A percentile compares a stretch with the other conserved stretches of the same genome.
Evolutionary conservation across 495 filamentous ascomycete genomes (phyloP).

Genomic region (Talaromyces wortmannii): DNA sequence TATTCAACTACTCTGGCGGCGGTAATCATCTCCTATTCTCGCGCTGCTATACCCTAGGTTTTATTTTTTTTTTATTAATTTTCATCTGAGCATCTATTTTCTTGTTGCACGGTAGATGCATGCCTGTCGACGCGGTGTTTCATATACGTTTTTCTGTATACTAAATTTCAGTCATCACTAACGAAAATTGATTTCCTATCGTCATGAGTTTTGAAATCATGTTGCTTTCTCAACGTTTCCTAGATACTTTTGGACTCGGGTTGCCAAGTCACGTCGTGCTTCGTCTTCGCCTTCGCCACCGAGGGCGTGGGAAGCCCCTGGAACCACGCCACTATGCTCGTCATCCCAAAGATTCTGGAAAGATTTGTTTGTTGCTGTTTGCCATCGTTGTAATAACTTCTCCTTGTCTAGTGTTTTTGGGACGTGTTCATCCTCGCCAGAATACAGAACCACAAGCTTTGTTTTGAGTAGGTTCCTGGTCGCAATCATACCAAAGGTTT

Average conservation of each 20-base stretch:
- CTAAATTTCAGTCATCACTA: not conserved
- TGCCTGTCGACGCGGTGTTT: not conserved
- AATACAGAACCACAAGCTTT: slow-evolving; percentile 49
- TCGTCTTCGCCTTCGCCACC: slow-evolving; percentile 32
- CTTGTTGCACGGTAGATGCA: not conserved
- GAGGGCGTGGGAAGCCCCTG: slow-evolving; percentile 57
- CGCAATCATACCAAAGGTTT: slow-evolving; percentile 60
- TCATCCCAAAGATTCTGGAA: slow-evolving; percentile 40
- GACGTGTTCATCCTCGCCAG: slow-evolving; percentile 67
- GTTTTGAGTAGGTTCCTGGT: slow-evolving; percentile 45
- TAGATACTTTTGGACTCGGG: slow-evolving; percentile 52
- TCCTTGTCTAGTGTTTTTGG: slow-evolving; percentile 56
- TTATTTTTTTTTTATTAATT: not conserved
- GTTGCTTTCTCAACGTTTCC: slow-evolving; percentile 24
- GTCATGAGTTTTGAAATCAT: not conserved
- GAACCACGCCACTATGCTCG: slow-evolving; percentile 49
- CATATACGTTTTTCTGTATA: not conserved
- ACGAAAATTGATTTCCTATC: not conserved
- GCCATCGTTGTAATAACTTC: slow-evolving; percentile 59
- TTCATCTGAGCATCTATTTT: not conserved
- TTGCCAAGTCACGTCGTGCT: slow-evolving; percentile 40
- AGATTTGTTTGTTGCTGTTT: slow-evolving; percentile 47
- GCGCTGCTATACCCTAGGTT: not conserved
- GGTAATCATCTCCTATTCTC: too few relatives aligned
- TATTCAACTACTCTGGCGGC: not conserved